Conservation (phyloP, 108 stramenopile genomes). For the Nitzschia sp. region DNA sequence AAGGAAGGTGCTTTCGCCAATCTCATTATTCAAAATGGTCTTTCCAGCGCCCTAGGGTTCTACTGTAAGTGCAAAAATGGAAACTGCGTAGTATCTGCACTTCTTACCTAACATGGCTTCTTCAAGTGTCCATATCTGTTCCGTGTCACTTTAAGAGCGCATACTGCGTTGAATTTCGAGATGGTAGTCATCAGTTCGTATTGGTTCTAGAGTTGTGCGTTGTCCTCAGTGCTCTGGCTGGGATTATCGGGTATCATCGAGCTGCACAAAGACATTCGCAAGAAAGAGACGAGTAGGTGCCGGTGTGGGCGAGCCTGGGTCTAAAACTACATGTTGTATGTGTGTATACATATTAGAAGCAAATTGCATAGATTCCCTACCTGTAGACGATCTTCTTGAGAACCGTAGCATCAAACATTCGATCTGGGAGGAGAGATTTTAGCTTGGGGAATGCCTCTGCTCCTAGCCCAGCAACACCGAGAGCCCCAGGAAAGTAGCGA, state of each 20-base stretch:
- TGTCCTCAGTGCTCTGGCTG: conserved; percentile 47
- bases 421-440: not conserved
- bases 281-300: no score
- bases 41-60: conserved; percentile 64
- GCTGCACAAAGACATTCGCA: conserved; percentile 18
- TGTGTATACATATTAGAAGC: no score
- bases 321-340: no score
- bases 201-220: conserved; percentile 48
- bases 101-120: not conserved
- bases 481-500: not conserved
- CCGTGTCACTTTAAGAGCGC: conserved; percentile 7
- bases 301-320: no score
- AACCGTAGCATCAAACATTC: not conserved
- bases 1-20: conserved; percentile 83
- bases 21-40: conserved; percentile 80
- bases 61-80: conserved; percentile 33
- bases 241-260: conserved; percentile 54
- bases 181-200: conserved; percentile 55
- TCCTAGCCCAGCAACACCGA: conserved; percentile 1
- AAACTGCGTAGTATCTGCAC: not conserved
- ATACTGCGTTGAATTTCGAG: conserved; percentile 54
- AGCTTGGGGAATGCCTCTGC: not conserved
- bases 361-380: no score
- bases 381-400: not conserved
- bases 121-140: conserved; percentile 18